Base-by-base conservation (phyloP, 1,284 basidiomycete species). In the Leccinum pallidistipes region DNA sequence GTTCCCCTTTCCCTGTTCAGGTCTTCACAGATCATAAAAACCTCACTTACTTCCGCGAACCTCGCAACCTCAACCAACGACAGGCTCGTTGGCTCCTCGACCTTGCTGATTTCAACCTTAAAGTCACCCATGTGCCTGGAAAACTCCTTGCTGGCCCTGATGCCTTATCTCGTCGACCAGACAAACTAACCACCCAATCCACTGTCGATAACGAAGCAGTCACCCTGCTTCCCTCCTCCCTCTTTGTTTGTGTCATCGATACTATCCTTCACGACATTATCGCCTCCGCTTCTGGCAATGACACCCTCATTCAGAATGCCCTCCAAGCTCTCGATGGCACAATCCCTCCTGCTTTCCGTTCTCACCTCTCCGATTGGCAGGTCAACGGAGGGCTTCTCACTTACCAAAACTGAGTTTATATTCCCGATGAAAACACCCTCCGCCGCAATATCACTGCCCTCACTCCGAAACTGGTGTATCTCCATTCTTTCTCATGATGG, bases 321-420 rank as follows among this genome's bases (percentile, higher is more conserved):
- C n/a, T 18, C 43, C n/a, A n/a, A 9, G 6, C 9, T 0, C 43
- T 45, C 8, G 7, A 45, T 2, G 6, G 16, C 4, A 1, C 14
- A 6, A 9, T 45, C 5, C n/a, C 43, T 8, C 43, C 43, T 9
- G 9, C 16, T 2, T n/a, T 21, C 4, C 3, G 5, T 0, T 9
- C 7, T 5, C 18, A 3, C 18, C 43, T 45, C 18, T 8, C 2
- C 7, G 18, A 45, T 3, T 45, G 18, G 43, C 6, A 21, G 9
- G 0, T 21, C 8, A 1, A 1, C 2, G 0, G 18, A 9, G 18
- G n/a, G 1, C 2, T 45, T 12, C 38, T 40, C 5, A 16, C 14
- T 14, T 40, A 40, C 5, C 38, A n/a, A 1, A 9, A 40, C 8
- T 1, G 8, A 1, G 18, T 45, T n/a, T 45, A 45, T 10, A 10